phyloP scores from a whole-genome alignment of 495 filamentous ascomycete species.

The Xylaria sp. region DNA sequence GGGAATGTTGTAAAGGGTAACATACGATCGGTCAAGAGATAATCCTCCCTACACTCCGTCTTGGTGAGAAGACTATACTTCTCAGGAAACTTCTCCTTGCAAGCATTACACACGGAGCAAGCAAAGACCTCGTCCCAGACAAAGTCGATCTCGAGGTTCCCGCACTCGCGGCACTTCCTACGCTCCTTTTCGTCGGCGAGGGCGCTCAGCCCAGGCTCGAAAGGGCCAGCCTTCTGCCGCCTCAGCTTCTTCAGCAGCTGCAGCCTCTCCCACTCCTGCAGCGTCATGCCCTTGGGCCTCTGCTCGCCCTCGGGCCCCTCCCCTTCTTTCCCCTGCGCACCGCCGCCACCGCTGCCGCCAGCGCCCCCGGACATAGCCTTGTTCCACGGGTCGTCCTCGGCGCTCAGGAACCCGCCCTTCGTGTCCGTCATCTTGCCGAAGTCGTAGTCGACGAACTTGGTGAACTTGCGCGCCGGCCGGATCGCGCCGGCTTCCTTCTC shows the following conservation, averaged over 20 bases:
- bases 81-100: conserved; percentile 85
- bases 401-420: conserved; percentile 89
- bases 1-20: background rate
- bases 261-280: conserved; percentile 89
- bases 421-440: conserved; percentile 98
- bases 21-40: conserved; percentile 90
- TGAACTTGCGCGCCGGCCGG: conserved; percentile 78
- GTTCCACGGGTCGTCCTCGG: conserved; percentile 89
- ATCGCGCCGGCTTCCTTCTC: conserved; percentile 65
- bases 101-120: conserved; percentile 30
- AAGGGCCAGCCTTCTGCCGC: conserved; percentile 78
- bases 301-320: conserved; percentile 52
- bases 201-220: conserved; percentile 82
- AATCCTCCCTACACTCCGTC: conserved; percentile 94
- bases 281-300: conserved; percentile 78
- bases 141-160: conserved; percentile 86
- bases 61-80: conserved; percentile 95
- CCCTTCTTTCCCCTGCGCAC: background rate
- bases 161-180: conserved; percentile 85
- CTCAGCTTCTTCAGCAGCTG: conserved; percentile 72
- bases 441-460: conserved; percentile 95
- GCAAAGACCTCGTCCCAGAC: conserved; percentile 79
- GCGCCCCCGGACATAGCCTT: conserved; percentile 64
- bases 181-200: conserved; percentile 66
- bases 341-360: conserved; percentile 45